phyloP scores from a whole-genome alignment of 768 basidiomycete genomes.

The Lentinula detonsa region DNA sequence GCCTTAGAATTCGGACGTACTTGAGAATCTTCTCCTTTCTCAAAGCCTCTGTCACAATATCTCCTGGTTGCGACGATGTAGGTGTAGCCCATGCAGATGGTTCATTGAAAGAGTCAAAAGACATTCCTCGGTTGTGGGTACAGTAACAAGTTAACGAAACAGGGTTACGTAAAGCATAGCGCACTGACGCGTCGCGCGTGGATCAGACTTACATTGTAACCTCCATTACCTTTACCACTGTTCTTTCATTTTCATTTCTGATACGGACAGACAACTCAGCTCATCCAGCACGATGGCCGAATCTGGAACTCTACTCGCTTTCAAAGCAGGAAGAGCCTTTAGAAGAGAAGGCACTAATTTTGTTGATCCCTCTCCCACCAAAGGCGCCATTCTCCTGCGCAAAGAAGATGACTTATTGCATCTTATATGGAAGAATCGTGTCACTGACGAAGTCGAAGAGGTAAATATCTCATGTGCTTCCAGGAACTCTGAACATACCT shows the following conservation, averaged over 20 bases:
- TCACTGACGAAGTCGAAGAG: conserved; percentile 56
- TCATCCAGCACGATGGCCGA: conserved; percentile 25
- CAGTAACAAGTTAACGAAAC: not conserved
- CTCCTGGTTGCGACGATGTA: conserved; percentile 37
- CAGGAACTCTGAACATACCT: not conserved
- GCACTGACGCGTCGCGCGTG: conserved; percentile 39
- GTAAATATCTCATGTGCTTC: conserved; percentile 24
- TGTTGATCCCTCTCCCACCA: conserved; percentile 61
- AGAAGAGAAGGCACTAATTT: conserved; percentile 60
- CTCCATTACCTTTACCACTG: not conserved
- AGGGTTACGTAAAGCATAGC: conserved; percentile 22
- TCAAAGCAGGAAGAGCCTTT: conserved; percentile 74
- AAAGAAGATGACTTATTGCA: conserved; percentile 75
- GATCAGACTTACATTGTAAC: not conserved
- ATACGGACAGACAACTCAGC: conserved; percentile 9
- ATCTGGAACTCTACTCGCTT: conserved; percentile 41
- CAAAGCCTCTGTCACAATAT: conserved; percentile 71
- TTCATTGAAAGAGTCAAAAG: conserved; percentile 36
- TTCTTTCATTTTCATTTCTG: not conserved
- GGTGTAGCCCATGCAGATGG: conserved; percentile 44
- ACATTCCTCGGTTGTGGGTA: conserved; percentile 25
- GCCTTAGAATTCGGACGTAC: conserved; percentile 26
- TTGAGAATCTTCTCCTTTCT: conserved; percentile 74
- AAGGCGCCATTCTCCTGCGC: conserved; percentile 68
- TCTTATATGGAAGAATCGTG: conserved; percentile 76